Percentiles rank a stretch among this genome's conserved stretches.
These are phyloP conservation scores for Pyricularia pennisetigena DNA, from an alignment of 2,329 filamentous ascomycete species.

Conservation along the genomic window DNA sequence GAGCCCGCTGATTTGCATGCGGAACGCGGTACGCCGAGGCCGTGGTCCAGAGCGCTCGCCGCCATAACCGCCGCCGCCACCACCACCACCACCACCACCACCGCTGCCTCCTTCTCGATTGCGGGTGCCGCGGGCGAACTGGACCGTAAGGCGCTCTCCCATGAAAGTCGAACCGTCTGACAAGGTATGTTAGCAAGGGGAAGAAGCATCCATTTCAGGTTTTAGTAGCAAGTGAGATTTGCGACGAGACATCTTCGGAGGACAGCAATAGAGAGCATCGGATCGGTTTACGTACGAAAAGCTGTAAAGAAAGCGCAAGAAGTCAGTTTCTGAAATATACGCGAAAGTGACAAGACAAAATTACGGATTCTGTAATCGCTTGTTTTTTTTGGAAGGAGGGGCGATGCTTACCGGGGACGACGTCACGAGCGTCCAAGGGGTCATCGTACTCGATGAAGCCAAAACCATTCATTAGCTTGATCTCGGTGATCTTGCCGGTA, in stretches of 20 bases:
- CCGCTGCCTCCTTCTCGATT: constrained; percentile 28
- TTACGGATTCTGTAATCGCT: constrained; percentile 6
- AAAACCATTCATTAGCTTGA: constrained; percentile 99
- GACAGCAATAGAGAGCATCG: background rate
- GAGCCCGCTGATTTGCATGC: constrained; percentile 97
- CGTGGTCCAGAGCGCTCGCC: constrained; percentile 53
- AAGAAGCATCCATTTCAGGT: background rate
- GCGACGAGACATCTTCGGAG: background rate
- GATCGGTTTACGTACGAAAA: constrained; percentile 9
- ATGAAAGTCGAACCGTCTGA: constrained; percentile 95
- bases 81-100: constrained; percentile 2
- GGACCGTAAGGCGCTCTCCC: constrained; percentile 93
- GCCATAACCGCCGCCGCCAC: constrained; percentile 26
- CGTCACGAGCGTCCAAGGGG: constrained; percentile 93
- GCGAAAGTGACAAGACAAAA: constrained; percentile 12
- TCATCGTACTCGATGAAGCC: constrained; percentile 99
- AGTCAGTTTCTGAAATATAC: constrained; percentile 12
- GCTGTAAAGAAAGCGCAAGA: constrained; percentile 6
- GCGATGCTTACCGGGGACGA: constrained; percentile 75
- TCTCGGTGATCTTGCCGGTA: constrained; percentile 94
- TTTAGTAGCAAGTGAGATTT: background rate
- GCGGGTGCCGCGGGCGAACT: constrained; percentile 85
- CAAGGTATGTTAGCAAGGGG: background rate
- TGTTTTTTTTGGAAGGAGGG: constrained; percentile 4
- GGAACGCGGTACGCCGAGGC: constrained; percentile 86